These are phyloP conservation scores for Dimargaris cristalligena DNA, from an alignment of 192 early-diverging fungal species.

Conservation along the genomic window DNA sequence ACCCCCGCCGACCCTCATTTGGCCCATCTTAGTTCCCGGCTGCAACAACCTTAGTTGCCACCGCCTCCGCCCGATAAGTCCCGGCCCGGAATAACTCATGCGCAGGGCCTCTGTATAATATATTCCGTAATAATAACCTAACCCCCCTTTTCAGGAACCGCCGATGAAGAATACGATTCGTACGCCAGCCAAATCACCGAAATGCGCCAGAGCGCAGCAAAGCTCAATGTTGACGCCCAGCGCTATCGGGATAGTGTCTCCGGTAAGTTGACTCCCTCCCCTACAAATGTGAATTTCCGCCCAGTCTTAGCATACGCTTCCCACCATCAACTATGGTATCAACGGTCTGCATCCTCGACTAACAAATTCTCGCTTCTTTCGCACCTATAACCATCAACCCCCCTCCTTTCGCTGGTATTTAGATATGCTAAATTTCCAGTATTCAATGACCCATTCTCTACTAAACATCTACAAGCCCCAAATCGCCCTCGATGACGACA, in stretches of 20 bases:
- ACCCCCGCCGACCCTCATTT: too few species aligned
- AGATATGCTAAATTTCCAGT: slow-evolving; percentile 39
- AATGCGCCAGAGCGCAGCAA: slow-evolving; percentile 35
- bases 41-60: neutral
- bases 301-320: neutral
- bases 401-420: neutral
- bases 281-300: neutral
- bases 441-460: slow-evolving; percentile 34
- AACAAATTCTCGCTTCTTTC: slow-evolving; percentile 25
- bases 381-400: neutral
- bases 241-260: slow-evolving; percentile 44
- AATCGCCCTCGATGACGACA: slow-evolving; percentile 23
- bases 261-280: slow-evolving; percentile 11
- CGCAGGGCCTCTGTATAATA: too few species aligned
- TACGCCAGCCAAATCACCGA: slow-evolving; percentile 41
- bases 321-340: neutral
- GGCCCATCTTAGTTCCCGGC: too few species aligned
- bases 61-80: too few species aligned
- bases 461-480: slow-evolving; percentile 36
- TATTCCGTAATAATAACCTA: too few species aligned
- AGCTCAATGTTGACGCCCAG: slow-evolving; percentile 44
- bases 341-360: neutral
- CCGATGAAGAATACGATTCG: slow-evolving; percentile 49
- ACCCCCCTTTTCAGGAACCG: slow-evolving; percentile 23
- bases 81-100: too few species aligned